These are phyloP conservation scores for Scenedesmus sp. DNA, from an alignment of 163 green algal species.

Conservation along the genomic window DNA sequence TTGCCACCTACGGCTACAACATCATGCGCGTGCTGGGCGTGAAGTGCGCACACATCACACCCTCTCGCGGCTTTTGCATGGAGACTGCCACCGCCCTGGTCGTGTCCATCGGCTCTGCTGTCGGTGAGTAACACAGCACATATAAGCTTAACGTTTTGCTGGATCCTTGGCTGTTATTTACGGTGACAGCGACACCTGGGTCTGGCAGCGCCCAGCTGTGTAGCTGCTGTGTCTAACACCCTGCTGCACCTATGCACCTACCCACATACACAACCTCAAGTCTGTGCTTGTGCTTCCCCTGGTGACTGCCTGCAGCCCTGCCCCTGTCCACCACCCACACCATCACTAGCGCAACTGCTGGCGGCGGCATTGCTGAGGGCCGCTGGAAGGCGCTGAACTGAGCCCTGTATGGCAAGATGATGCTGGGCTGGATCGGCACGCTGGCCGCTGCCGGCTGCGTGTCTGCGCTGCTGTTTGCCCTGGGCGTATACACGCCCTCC, in stretches of 20 bases:
- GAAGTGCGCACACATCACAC: conserved; percentile 63
- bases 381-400: conserved; percentile 64
- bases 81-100: conserved; percentile 68
- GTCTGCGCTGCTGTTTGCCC: conserved; percentile 33
- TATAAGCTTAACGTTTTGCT: neutral
- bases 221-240: too few relatives aligned
- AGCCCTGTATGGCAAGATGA: conserved; percentile 56
- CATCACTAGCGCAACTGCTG: conserved; percentile 66
- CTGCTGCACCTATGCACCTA: too few relatives aligned
- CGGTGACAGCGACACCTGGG: neutral
- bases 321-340: conserved; percentile 70
- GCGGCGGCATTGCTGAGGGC: conserved; percentile 66
- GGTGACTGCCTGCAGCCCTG: conserved; percentile 20
- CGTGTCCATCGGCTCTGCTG: conserved; percentile 62
- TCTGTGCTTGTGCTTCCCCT: neutral
- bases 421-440: conserved; percentile 21
- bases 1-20: conserved; percentile 75
- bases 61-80: conserved; percentile 68
- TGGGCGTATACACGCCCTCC: conserved; percentile 35
- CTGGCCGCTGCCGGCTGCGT: conserved; percentile 29
- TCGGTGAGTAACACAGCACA: conserved; percentile 26
- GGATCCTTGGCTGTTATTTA: neutral
- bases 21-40: conserved; percentile 60
- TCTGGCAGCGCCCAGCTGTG: neutral
- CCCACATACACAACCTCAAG: neutral